Conservation (phyloP, 2,329 filamentous ascomycete genomes). For the Hymenoscyphus repandus region DNA sequence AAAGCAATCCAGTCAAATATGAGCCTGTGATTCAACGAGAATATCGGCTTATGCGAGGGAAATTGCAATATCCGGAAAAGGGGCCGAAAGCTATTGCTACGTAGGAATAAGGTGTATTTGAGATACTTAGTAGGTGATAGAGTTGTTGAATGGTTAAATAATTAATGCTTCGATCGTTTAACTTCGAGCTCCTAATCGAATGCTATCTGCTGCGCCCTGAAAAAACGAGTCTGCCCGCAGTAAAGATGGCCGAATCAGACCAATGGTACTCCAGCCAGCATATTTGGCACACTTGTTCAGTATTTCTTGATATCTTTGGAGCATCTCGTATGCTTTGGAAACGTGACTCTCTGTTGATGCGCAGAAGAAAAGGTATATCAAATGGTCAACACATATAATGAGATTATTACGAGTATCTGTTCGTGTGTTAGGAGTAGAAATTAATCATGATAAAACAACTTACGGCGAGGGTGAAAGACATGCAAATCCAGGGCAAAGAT, state of each 20-base stretch:
- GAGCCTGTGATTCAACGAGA: constrained; percentile 33
- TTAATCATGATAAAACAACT: not conserved
- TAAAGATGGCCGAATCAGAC: constrained; percentile 14
- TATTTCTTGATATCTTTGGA: constrained; percentile 15
- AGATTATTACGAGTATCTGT: constrained; percentile 37
- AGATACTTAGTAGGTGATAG: no score
- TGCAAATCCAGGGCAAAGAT: constrained; percentile 6
- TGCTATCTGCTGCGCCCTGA: constrained; percentile 15
- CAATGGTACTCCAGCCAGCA: constrained; percentile 19
- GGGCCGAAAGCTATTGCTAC: not conserved
- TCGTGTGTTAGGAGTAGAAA: not conserved
- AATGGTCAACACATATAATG: constrained; percentile 43
- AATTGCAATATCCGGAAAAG: constrained; percentile 21
- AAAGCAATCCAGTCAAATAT: constrained; percentile 43
- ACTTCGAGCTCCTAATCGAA: not conserved
- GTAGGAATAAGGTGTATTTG: not conserved
- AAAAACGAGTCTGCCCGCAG: constrained; percentile 16
- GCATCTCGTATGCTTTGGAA: constrained; percentile 13
- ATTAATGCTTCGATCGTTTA: not conserved
- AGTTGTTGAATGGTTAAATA: not conserved
- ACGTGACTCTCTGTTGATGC: constrained; percentile 29
- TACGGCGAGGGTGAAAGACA: constrained; percentile 15
- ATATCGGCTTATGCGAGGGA: constrained; percentile 23
- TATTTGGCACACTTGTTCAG: constrained; percentile 3
- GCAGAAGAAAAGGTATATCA: constrained; percentile 43